A percentile compares a stretch with the other conserved stretches of the same genome.
These are phyloP conservation scores for Exserohilum turcica DNA, from an alignment of 2,329 filamentous ascomycete species.

Conservation along the genomic window DNA sequence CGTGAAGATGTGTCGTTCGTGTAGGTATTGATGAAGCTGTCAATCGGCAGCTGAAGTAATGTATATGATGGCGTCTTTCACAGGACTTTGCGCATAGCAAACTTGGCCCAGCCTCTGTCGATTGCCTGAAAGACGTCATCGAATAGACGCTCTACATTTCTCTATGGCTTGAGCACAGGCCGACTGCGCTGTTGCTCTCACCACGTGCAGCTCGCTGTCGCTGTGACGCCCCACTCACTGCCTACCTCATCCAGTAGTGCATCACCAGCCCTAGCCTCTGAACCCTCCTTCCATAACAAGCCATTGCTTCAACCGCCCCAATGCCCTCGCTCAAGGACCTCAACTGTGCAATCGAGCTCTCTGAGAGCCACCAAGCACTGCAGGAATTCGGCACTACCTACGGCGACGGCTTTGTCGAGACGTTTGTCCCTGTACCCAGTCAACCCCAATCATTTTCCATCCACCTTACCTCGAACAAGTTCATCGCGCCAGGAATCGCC, in stretches of 20 bases:
- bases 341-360: constrained; percentile 58
- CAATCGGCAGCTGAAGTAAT: neutral
- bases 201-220: neutral
- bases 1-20: neutral
- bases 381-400: constrained; percentile 58
- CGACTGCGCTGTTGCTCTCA: neutral
- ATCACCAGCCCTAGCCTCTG: no score
- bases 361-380: constrained; percentile 48
- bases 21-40: neutral
- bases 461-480: constrained; percentile 55
- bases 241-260: neutral
- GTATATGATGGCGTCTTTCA: neutral
- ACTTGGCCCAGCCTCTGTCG: neutral
- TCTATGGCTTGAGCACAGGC: no score
- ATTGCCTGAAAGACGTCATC: neutral
- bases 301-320: neutral
- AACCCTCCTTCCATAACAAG: neutral
- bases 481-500: constrained; percentile 59
- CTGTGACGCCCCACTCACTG: constrained; percentile 1
- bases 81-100: neutral
- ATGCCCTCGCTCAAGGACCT: constrained; percentile 63
- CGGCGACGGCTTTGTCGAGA: constrained; percentile 58
- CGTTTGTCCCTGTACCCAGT: constrained; percentile 57
- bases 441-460: constrained; percentile 55
- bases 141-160: no score